Base-by-base conservation (phyloP, 2,329 filamentous ascomycete genomes). In the Sporothrix humicola region DNA sequence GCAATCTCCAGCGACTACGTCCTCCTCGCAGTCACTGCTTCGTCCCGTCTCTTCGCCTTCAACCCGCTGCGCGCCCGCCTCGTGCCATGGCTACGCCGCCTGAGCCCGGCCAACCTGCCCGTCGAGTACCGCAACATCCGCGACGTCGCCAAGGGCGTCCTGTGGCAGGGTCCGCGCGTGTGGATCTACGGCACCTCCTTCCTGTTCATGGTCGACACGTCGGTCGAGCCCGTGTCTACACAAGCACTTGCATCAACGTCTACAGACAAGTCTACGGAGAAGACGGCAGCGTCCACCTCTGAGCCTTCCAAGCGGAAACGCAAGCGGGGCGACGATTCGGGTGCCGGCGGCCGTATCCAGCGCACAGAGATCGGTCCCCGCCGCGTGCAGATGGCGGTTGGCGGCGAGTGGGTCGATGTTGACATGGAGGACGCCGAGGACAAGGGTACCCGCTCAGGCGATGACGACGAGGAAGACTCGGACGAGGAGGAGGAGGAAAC, bases 151-250 rank as follows among this genome's bases (percentile, higher is more conserved):
- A 95, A 95, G 84, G 95, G 94, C 3, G 90, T 91, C 37, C 82
- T 97, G 54, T 98, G 95, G 95, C 92, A 97, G 79, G 85, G 91
- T 0, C 84, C 85, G 42, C 88, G 95, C 15, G 82, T 95, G 8
- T 98, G 95, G 94, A 83, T 98, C 23, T 98, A 97, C 79, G 95
- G 95, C 7, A 88, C 90, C 56, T 91, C 89, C 0, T 98, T 94
- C 87, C 82, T 99, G 31, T 94, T 93, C 83, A 98, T 98, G 95
- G 89, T 99, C 74, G 94, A 98, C 80, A 84, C 97, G 44, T 88
- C 88, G 23, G 87, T 88, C 78, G 92, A 97, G 80, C 50, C 73
- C 31, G 31, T 37, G 17, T 1, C 46, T 13, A 42, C 23, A 37
- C 20, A 20, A 13, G 20, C 26, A 9, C 2, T 68, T 6, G 31